Evolutionary conservation across 2,329 filamentous ascomycete species (phyloP).

Genomic region (Zymoseptoria crescenta): DNA sequence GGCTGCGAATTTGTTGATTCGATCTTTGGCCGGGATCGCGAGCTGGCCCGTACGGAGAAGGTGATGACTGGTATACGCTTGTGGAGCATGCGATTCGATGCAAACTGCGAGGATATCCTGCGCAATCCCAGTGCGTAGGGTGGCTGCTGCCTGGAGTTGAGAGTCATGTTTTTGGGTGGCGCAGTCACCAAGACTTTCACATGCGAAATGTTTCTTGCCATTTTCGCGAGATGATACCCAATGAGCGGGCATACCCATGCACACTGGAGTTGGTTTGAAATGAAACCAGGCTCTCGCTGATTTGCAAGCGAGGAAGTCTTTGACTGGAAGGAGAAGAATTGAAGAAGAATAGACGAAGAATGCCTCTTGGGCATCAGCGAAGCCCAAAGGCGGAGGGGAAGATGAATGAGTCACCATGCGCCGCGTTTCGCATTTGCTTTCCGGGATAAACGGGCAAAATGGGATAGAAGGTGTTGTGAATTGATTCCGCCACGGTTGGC

Average conservation of each 20-base stretch:
- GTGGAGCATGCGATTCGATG: conserved; percentile 91
- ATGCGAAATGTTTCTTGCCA: background rate
- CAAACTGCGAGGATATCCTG: conserved; percentile 89
- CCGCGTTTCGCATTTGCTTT: background rate
- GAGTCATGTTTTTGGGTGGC: background rate
- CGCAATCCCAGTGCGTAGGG: conserved; percentile 40
- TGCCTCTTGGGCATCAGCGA: too few relatives aligned
- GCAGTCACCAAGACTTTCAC: background rate
- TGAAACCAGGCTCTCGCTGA: background rate
- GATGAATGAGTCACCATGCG: background rate
- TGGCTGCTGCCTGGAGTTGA: conserved; percentile 19
- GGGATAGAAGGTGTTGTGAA: background rate
- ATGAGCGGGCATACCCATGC: background rate
- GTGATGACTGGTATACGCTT: conserved; percentile 82
- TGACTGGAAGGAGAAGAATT: background rate
- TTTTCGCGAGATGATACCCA: background rate
- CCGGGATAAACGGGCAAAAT: background rate
- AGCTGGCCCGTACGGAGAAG: conserved; percentile 82
- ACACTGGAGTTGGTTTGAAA: background rate
- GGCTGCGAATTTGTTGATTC: conserved; percentile 94
- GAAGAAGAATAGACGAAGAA: background rate
- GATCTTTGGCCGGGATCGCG: conserved; percentile 84
- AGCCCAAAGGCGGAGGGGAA: background rate
- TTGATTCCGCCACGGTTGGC: background rate
- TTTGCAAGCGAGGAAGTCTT: background rate